phyloP scores from a whole-genome alignment of 768 basidiomycete species.

The Mycena latifolia region DNA sequence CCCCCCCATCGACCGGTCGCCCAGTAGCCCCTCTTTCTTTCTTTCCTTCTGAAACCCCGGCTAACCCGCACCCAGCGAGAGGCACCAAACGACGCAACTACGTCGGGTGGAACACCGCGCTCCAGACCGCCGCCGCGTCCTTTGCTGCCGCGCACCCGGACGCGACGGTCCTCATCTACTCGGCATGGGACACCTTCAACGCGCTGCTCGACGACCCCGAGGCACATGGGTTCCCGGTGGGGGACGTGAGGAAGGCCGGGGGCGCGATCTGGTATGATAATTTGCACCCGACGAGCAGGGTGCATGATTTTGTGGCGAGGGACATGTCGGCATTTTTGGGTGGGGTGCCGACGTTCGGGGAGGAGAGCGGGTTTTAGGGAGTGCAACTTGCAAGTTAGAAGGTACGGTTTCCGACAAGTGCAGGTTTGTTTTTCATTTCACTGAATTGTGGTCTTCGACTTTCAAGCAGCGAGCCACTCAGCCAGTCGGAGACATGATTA shows the following conservation, averaged over 20 bases:
- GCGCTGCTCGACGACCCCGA: slow-evolving; percentile 50
- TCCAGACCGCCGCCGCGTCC: slow-evolving; percentile 37
- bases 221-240: slow-evolving; percentile 44
- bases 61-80: background rate
- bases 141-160: slow-evolving; percentile 50
- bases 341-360: slow-evolving; percentile 1
- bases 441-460: no score
- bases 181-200: slow-evolving; percentile 53
- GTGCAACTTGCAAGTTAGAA: no score
- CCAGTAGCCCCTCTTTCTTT: slow-evolving; percentile 38
- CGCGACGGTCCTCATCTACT: slow-evolving; percentile 52
- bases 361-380: no score
- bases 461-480: no score
- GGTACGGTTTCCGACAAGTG: no score
- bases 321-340: slow-evolving; percentile 45
- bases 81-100: slow-evolving; percentile 15
- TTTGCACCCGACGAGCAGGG: slow-evolving; percentile 52
- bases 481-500: no score
- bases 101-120: slow-evolving; percentile 50
- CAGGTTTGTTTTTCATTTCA: no score
- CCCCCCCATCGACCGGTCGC: slow-evolving; percentile 53
- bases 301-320: slow-evolving; percentile 51
- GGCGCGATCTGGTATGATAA: slow-evolving; percentile 52
- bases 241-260: slow-evolving; percentile 38
- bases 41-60: background rate